Evolutionary conservation across 2,329 filamentous ascomycete species (phyloP), one percentile per base, ranked within the genome.

Genomic region (Penicillium sp.): DNA sequence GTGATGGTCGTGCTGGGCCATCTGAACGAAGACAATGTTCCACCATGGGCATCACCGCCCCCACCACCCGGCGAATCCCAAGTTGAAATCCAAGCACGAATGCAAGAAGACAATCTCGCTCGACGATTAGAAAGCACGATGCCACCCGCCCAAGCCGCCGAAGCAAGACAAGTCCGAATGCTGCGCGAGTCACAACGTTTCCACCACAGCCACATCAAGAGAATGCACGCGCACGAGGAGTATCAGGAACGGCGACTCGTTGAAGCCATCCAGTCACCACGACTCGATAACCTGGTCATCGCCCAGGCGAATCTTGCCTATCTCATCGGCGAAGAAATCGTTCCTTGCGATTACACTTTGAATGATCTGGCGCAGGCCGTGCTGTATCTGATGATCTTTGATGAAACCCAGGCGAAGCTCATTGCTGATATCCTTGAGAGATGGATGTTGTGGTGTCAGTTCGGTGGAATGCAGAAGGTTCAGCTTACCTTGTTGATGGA

Each of bases 361-460:
- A 17, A 35, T 51, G 49, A 51, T 35, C 12, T 51, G 19, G 49
- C 49, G 1, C 49, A 35, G 10, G 30, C 49, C 24, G 49, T 51
- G 49, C 49, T 51, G 28, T 51, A 59, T 28, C 50, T 54, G 19
- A 55, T 28, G 28, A 38, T 59, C 2, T 30, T 54, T 26, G 57
- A 59, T 26, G 50, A 54, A 44, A 19, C 2, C 9, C 57, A 49
- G 15, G 57, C 57, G 24, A 59, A 38, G 28, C 30, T 45, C 3
- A 54, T 59, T 24, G 37, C 50, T 37, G 57, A 59, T 54, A 59
- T 59, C 5, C 50, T 59, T 22, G 57, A 59, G 19, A 53, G 57
- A 49, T 59, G 57, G 57, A 49, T 59, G 50, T 42, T 59, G 22
- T 59, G 57, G 57, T 54, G 49, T 5, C 57, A 59, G n/a, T 59